These are phyloP conservation scores for Amanita inopinata DNA, from an alignment of 768 basidiomycete genomes.

Conservation along the genomic window DNA sequence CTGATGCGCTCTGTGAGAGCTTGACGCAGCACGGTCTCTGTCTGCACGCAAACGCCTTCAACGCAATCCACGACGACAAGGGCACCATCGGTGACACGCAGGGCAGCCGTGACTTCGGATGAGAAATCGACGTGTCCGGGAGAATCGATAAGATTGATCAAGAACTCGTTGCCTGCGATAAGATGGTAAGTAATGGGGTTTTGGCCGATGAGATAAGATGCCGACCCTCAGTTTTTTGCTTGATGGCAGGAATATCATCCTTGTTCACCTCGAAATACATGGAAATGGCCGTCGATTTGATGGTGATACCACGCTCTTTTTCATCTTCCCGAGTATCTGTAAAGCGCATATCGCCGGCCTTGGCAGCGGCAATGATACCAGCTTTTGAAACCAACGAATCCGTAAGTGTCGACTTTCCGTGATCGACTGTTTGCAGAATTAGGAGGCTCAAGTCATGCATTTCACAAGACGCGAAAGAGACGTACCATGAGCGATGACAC, in stretches of 20 bases:
- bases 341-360: slow-evolving; percentile 95
- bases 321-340: slow-evolving; percentile 97
- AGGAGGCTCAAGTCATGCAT: slow-evolving; percentile 6
- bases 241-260: slow-evolving; percentile 77
- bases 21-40: slow-evolving; percentile 97
- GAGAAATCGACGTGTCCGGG: slow-evolving; percentile 99
- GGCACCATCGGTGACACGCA: slow-evolving; percentile 99
- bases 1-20: slow-evolving; percentile 98
- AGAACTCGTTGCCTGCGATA: slow-evolving; percentile 75
- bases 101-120: slow-evolving; percentile 98
- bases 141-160: slow-evolving; percentile 99
- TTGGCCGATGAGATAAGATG: slow-evolving; percentile 12
- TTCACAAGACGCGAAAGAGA: slow-evolving; percentile 9
- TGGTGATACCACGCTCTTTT: slow-evolving; percentile 99
- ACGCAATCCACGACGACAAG: slow-evolving; percentile 99
- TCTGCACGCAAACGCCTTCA: slow-evolving; percentile 99
- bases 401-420: slow-evolving; percentile 99
- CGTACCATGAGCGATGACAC: slow-evolving; percentile 79
- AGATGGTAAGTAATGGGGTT: not conserved
- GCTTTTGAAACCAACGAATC: slow-evolving; percentile 99
- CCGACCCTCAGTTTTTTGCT: slow-evolving; percentile 90
- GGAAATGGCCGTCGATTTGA: slow-evolving; percentile 99
- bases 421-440: slow-evolving; percentile 63
- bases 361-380: slow-evolving; percentile 92
- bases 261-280: slow-evolving; percentile 98